Base-by-base conservation (phyloP, 352 stramenopile genomes). In the Saprolegnia parasitica region DNA sequence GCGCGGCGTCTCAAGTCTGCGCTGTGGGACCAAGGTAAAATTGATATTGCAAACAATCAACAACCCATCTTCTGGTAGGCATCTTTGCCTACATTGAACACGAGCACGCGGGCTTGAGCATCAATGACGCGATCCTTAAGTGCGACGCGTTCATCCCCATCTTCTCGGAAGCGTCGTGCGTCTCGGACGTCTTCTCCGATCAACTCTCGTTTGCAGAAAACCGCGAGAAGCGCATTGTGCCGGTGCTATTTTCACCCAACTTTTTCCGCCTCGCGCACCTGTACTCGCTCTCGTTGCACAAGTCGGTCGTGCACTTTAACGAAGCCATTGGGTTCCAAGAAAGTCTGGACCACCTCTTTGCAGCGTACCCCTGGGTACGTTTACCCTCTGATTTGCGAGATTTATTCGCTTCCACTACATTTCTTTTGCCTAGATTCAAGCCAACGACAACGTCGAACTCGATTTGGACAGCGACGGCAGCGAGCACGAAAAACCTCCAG, bases 181-280 rank as follows among this genome's bases (percentile, higher is more conserved):
- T 72, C 49, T 89, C 77, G 56, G 83, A 91, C 71, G 72, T 91
- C 21, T 76, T 93, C 18, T 79, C 82, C 55, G 84, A 91, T 66
- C 83, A 91, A 63, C 72, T 91, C 21, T 81, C 83, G 58, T 91
- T 91, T 61, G 86, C 86, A 6, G 86, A 90, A 71, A 83, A 91
- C 71, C 88, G 87, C 63, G 81, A 81, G 45, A 67, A 67, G 37
- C 58, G 29, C 18, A 67, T 67, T 23, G 47, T 67, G 11, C 60
- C 60, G 47, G 13, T 67, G 16, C 18, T 67, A 20, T 67, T 35
- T 20, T 67, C 60, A 20, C 18, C 21, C 16, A 67, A 67, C 23
- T 67, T 67, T 35, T 26, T 67, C 24, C 47, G 47, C 24, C 47
- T 56, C 32, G 60, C 60, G 13, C 60, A 67, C 47, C 5, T 18